Evolutionary conservation across 805 yeast genomes (phyloP).

Genomic region (Yamadazyma akitaensis): DNA sequence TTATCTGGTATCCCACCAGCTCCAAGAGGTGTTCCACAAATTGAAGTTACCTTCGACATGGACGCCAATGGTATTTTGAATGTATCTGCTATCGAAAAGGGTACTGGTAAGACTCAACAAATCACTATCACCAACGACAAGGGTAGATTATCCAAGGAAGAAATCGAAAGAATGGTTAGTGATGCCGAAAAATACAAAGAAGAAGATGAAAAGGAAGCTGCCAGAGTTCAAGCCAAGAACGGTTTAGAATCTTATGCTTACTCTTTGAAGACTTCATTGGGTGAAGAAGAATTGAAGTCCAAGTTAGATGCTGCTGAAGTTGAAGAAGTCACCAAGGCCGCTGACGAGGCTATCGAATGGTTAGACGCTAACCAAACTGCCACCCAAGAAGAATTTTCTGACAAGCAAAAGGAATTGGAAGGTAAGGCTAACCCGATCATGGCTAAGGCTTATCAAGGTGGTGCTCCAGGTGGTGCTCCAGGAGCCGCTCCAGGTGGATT

Average conservation of each 20-base stretch:
- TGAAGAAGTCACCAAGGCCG: conserved; percentile 69
- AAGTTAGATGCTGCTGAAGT: conserved; percentile 47
- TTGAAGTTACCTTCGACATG: conserved; percentile 94
- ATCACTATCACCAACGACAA: conserved; percentile 97
- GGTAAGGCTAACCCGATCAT: conserved; percentile 93
- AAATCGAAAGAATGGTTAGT: conserved; percentile 94
- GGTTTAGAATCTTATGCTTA: conserved; percentile 93
- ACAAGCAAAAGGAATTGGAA: conserved; percentile 94
- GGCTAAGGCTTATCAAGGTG: conserved; percentile 96
- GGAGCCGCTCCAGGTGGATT: conserved; percentile 61
- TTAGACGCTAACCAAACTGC: conserved; percentile 92
- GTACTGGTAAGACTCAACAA: conserved; percentile 96
- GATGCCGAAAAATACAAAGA: conserved; percentile 98
- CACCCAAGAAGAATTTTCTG: conserved; percentile 85
- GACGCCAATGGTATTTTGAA: conserved; percentile 97
- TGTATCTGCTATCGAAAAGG: conserved; percentile 95
- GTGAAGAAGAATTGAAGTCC: conserved; percentile 14
- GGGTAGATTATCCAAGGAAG: conserved; percentile 97
- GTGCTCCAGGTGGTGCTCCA: conserved; percentile 69
- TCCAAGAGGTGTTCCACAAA: conserved; percentile 98
- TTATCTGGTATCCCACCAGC: conserved; percentile 97
- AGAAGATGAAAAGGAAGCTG: conserved; percentile 92
- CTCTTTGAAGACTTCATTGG: conserved; percentile 79
- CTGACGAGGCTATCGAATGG: conserved; percentile 86
- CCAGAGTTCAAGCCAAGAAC: conserved; percentile 91